A percentile compares a stretch with the other conserved stretches of the same genome.
phyloP scores from a whole-genome alignment of 345 rosid species.

The Excoecaria agallocha region DNA sequence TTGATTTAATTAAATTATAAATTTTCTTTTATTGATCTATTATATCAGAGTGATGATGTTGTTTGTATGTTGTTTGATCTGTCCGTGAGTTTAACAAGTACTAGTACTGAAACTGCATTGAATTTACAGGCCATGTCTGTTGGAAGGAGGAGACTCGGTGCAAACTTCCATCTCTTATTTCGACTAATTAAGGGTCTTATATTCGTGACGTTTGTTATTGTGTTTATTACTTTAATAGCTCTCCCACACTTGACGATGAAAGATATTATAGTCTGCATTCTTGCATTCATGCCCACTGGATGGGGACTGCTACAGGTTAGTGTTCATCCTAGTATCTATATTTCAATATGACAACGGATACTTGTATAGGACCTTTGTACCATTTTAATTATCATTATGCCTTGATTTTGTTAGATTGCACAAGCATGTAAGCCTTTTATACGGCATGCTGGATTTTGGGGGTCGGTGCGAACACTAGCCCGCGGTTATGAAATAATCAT shows the following conservation, averaged over 20 bases:
- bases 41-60: neutral
- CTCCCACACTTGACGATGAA: constrained; percentile 76
- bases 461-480: constrained; percentile 78
- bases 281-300: constrained; percentile 98
- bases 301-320: constrained; percentile 98
- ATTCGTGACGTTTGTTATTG: constrained; percentile 72
- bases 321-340: neutral
- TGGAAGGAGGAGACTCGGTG: constrained; percentile 86
- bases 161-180: constrained; percentile 86
- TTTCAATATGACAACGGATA: no score
- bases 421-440: constrained; percentile 87
- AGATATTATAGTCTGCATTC: constrained; percentile 84
- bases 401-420: constrained; percentile 61
- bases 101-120: neutral
- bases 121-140: constrained; percentile 73
- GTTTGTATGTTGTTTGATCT: neutral
- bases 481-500: constrained; percentile 91
- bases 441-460: constrained; percentile 80
- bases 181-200: constrained; percentile 92
- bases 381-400: neutral
- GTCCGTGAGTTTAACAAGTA: neutral
- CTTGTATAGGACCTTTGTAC: neutral
- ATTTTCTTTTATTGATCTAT: neutral
- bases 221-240: constrained; percentile 71
- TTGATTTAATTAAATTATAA: neutral